A percentile compares a stretch with the other conserved stretches of the same genome.
Conservation (phyloP, 1,284 basidiomycete genomes). For the Fistulinella staudtii region DNA sequence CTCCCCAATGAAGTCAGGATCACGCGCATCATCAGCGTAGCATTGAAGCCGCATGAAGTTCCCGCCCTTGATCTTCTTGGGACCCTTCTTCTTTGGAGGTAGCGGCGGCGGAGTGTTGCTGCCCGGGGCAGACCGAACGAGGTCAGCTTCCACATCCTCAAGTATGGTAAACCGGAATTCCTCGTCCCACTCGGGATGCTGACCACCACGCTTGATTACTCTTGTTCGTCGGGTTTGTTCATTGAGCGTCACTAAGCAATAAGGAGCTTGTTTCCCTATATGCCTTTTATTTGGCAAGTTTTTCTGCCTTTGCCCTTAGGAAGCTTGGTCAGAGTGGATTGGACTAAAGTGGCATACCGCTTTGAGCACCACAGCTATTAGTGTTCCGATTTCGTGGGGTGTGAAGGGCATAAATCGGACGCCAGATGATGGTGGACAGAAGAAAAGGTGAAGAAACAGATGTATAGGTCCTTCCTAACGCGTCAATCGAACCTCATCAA, state of each 20-base stretch:
- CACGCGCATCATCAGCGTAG: constrained; percentile 92
- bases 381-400: constrained; percentile 82
- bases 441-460: constrained; percentile 4
- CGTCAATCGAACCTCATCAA: constrained; percentile 20
- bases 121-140: constrained; percentile 46
- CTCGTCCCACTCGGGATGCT: constrained; percentile 99
- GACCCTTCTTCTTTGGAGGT: constrained; percentile 53
- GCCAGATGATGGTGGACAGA: constrained; percentile 5
- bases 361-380: constrained; percentile 93
- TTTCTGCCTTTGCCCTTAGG: constrained; percentile 49
- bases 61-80: constrained; percentile 66
- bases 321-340: constrained; percentile 12
- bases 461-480: constrained; percentile 18
- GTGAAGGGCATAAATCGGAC: constrained; percentile 46
- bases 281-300: constrained; percentile 92
- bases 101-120: constrained; percentile 57
- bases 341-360: constrained; percentile 64
- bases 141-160: constrained; percentile 72
- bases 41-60: constrained; percentile 80
- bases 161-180: constrained; percentile 92
- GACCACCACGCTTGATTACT: constrained; percentile 92
- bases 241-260: constrained; percentile 78
- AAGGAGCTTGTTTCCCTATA: constrained; percentile 98
- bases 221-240: constrained; percentile 83
- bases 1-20: constrained; percentile 96